A percentile compares a stretch with the other conserved stretches of the same genome.
These are phyloP conservation scores for Fusarium tupiense DNA, from an alignment of 2,329 filamentous ascomycete genomes.

Conservation along the genomic window DNA sequence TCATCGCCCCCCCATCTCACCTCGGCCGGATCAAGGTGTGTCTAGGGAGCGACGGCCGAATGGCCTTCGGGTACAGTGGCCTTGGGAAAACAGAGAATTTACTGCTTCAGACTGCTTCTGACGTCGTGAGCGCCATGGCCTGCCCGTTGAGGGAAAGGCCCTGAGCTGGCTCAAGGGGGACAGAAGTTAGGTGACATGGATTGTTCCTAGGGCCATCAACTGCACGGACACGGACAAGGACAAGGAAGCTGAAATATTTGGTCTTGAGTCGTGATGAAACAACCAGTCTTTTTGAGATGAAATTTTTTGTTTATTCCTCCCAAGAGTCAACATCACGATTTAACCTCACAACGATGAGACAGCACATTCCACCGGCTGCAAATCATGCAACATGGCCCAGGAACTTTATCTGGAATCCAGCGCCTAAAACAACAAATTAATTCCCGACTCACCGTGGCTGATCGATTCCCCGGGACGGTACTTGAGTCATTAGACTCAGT, in stretches of 20 bases:
- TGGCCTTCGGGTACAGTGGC: neutral
- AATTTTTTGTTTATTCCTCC: neutral
- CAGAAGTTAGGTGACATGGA: slow-evolving; percentile 28
- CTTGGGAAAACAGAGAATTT: slow-evolving; percentile 6
- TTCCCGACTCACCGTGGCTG: slow-evolving; percentile 1
- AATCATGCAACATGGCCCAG: slow-evolving; percentile 5
- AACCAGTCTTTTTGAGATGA: neutral
- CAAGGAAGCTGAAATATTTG: slow-evolving; percentile 24
- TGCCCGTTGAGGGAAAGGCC: slow-evolving; percentile 37
- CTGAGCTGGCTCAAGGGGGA: slow-evolving; percentile 39
- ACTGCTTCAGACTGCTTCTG: slow-evolving; percentile 31
- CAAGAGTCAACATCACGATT: neutral
- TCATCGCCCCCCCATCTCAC: slow-evolving; percentile 13
- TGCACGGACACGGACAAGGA: slow-evolving; percentile 27
- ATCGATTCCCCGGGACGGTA: slow-evolving; percentile 23
- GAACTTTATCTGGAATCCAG: slow-evolving; percentile 4
- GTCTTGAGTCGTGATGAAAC: slow-evolving; percentile 24
- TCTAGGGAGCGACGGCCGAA: slow-evolving; percentile 18
- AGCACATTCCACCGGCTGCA: neutral
- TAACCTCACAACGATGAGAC: neutral
- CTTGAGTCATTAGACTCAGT: slow-evolving; percentile 34
- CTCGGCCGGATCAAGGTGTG: slow-evolving; percentile 30
- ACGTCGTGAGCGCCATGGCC: slow-evolving; percentile 35
- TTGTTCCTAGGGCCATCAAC: slow-evolving; percentile 25
- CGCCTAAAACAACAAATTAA: slow-evolving; percentile 7